A percentile compares a stretch with the other conserved stretches of the same genome.
These are phyloP conservation scores for Glycyrrhiza uralensis DNA, from an alignment of 306 rosid genomes.

Conservation along the genomic window DNA sequence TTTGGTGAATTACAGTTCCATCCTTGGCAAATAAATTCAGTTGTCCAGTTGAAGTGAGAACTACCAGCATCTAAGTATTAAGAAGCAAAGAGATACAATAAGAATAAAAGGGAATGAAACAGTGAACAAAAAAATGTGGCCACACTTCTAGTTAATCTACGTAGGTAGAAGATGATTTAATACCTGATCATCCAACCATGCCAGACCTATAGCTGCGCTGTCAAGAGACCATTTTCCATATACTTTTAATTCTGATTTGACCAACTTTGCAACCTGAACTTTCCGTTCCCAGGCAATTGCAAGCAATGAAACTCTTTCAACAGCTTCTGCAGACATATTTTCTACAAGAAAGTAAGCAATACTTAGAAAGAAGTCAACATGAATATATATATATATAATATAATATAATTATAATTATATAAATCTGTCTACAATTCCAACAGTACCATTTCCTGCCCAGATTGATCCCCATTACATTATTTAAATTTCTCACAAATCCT, in stretches of 20 bases:
- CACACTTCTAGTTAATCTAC: neutral
- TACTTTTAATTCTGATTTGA: conserved; percentile 74
- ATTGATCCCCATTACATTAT: neutral
- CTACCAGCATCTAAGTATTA: conserved; percentile 77
- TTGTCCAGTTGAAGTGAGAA: conserved; percentile 75
- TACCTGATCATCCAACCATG: conserved; percentile 98
- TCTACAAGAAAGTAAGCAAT: conserved; percentile 45
- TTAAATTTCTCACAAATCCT: neutral
- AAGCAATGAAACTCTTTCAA: conserved; percentile 79
- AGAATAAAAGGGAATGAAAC: conserved; percentile 20
- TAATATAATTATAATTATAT: too few relatives aligned
- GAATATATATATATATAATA: too few relatives aligned
- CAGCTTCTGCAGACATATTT: conserved; percentile 50
- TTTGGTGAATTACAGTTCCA: conserved; percentile 90
- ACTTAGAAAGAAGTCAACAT: conserved; percentile 34
- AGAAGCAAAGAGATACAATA: conserved; percentile 24
- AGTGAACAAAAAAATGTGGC: neutral
- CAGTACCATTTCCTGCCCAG: neutral
- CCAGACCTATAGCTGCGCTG: conserved; percentile 83
- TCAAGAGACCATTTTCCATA: conserved; percentile 89
- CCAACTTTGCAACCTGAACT: conserved; percentile 92
- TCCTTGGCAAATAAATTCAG: conserved; percentile 79
- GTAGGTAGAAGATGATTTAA: conserved; percentile 13
- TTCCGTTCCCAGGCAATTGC: conserved; percentile 97
- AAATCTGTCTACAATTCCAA: neutral